A percentile compares a stretch with the other conserved stretches of the same genome.
Conservation (phyloP, 2,329 filamentous ascomycete genomes). For the Ophiocordyceps robertsii region DNA sequence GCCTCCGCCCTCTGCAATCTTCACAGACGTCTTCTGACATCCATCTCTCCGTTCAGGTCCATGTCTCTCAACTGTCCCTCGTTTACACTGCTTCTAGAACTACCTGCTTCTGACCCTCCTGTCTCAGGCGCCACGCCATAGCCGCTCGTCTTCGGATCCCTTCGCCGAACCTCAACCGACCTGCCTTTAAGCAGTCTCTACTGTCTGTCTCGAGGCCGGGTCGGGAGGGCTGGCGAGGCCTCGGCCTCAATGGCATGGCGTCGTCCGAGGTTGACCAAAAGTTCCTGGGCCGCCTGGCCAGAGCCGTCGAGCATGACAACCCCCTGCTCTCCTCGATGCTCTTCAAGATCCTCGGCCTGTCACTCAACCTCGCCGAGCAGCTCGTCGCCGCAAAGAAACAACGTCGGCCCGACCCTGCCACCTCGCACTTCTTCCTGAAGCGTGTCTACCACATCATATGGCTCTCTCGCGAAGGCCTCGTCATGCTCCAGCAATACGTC, state of each 20-base stretch:
- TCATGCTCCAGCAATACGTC: slow-evolving; percentile 78
- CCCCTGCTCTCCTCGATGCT: slow-evolving; percentile 69
- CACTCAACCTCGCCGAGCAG: slow-evolving; percentile 73
- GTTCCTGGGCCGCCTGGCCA: slow-evolving; percentile 81
- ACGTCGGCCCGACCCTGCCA: slow-evolving; percentile 66
- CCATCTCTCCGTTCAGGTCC: neutral
- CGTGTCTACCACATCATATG: slow-evolving; percentile 85
- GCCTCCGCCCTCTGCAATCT: neutral
- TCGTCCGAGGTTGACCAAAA: slow-evolving; percentile 97
- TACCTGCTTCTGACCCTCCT: neutral
- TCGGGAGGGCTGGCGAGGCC: neutral
- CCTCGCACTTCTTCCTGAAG: slow-evolving; percentile 65
- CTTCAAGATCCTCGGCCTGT: slow-evolving; percentile 83
- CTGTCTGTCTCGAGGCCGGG: neutral
- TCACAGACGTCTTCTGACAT: neutral
- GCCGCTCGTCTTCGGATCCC: neutral
- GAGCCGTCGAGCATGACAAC: slow-evolving; percentile 63
- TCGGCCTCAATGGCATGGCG: slow-evolving; percentile 50
- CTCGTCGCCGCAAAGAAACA: slow-evolving; percentile 73
- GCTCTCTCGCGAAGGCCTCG: slow-evolving; percentile 82
- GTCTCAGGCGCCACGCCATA: neutral
- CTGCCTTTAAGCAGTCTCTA: neutral
- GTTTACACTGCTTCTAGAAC: neutral
- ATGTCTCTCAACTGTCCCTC: neutral
- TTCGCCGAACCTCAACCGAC: neutral